Conservation (phyloP, 148 eudicot genomes). For the Fagopyrum homotropicum region DNA sequence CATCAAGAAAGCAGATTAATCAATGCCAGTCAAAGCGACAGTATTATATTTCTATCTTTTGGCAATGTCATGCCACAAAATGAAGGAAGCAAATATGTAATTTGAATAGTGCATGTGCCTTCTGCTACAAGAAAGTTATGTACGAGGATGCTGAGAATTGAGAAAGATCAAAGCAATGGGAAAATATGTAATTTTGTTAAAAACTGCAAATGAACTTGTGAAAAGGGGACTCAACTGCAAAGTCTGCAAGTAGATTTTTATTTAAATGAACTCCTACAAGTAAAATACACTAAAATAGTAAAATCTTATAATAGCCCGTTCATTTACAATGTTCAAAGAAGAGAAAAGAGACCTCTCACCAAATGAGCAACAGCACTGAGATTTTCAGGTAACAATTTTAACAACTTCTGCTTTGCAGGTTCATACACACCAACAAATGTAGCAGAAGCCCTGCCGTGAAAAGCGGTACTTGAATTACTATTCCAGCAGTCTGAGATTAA, state of each 20-base stretch:
- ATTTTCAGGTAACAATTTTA: conserved; percentile 71
- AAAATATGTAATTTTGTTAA: not conserved
- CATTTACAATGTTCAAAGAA: not conserved
- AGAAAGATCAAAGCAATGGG: not conserved
- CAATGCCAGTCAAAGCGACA: not conserved
- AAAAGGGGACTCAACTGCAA: not conserved
- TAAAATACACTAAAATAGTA: not conserved
- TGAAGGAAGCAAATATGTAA: not conserved
- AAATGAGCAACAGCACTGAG: conserved; percentile 90
- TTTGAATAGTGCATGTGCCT: not conserved
- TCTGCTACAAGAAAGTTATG: not conserved
- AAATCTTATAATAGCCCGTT: not conserved
- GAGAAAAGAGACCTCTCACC: conserved; percentile 38
- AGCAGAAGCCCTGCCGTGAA: conserved; percentile 78
- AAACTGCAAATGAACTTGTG: not conserved
- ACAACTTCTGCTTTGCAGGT: conserved; percentile 77
- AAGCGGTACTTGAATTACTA: not conserved
- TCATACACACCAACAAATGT: conserved; percentile 93
- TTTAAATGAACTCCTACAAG: not conserved
- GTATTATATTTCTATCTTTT: not conserved
- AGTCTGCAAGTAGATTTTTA: conserved; percentile 3
- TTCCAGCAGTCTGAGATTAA: not conserved
- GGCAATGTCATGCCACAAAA: not conserved
- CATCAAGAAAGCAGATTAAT: not conserved
- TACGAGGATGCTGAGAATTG: not conserved